Evolutionary conservation across 108 stramenopile genomes (phyloP), one percentile per base, ranked within the genome.

Genomic region (Nitzschia sp.): DNA sequence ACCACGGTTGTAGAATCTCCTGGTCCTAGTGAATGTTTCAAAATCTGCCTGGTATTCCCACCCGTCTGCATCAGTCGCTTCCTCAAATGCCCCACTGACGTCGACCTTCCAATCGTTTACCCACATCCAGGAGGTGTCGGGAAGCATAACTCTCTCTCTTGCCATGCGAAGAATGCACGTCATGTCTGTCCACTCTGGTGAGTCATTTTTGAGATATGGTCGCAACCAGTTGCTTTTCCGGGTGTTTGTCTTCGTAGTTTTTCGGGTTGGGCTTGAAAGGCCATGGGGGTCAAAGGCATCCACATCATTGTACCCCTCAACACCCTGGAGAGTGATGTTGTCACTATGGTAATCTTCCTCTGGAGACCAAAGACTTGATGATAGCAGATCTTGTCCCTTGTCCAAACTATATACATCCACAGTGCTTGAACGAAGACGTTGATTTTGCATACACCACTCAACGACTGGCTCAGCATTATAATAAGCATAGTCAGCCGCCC

Each of bases 21-120:
- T 61, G 7, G 17, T 41, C 34, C 74, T 40, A 53, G 69, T 76
- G 50, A 92, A 92, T 5, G 81, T 84, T 63, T 86, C 86, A 65
- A 92, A 92, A 59, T 87, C 86, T 26, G 80, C 70, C n/a, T 75
- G 69, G 63, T 92, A 92, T 63, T 89, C 86, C 84, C 87, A 92
- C 10, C 91, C 91, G 57, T 92, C 91, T 19, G 83, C 84, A 65
- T 92, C 91, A 26, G 80, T 87, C 5, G 69, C 51, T 34, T 72
- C 68, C 8, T 84, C 84, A 41, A 80, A 68, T 6, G 63, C 78
- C 22, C 78, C 86, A 65, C 68, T 71, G 0, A 87, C 40, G 53
- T 89, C 87, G 42, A 89, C 82, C 21, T 78, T 82, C 91, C 91
- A 92, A 51, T 92, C 84, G 70, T 89, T 83, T 0, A 75, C 75